A percentile compares a stretch with the other conserved stretches of the same genome.
Conservation (phyloP, 2,329 filamentous ascomycete species). For the Atkinsonella hypoxylon region DNA sequence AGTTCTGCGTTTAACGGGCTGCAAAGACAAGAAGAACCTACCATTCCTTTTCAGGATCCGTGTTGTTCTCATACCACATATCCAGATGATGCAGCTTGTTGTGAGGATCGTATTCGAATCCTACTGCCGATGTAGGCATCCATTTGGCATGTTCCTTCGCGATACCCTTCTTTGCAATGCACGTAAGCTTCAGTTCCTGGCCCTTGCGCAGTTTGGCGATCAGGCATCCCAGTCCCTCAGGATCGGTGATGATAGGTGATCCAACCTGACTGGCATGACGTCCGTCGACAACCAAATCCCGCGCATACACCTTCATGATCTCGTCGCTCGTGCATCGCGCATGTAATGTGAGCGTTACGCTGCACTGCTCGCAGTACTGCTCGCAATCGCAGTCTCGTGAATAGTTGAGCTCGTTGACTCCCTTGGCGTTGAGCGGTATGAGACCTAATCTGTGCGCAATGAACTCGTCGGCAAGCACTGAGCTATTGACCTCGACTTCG, state of each 20-base stretch:
- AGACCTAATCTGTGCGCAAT: constrained; percentile 85
- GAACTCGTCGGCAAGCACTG: constrained; percentile 94
- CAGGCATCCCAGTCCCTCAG: constrained; percentile 67
- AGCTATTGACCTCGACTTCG: constrained; percentile 84
- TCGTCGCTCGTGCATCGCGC: constrained; percentile 77
- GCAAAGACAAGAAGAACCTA: constrained; percentile 28
- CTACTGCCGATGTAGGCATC: constrained; percentile 83
- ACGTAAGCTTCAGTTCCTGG: constrained; percentile 82
- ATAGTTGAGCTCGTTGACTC: constrained; percentile 73
- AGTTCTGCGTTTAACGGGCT: neutral
- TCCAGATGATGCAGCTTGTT: constrained; percentile 90
- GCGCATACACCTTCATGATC: constrained; percentile 87
- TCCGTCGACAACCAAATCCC: constrained; percentile 66
- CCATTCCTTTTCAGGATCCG: constrained; percentile 74
- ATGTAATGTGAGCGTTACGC: constrained; percentile 71
- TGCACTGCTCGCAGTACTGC: constrained; percentile 85
- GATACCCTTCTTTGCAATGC: constrained; percentile 95
- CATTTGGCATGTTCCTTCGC: constrained; percentile 98
- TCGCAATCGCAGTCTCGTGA: constrained; percentile 95
- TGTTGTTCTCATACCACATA: constrained; percentile 75
- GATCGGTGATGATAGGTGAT: constrained; percentile 71
- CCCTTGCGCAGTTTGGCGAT: constrained; percentile 84
- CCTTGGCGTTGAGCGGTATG: constrained; percentile 74
- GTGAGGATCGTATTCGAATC: constrained; percentile 96
- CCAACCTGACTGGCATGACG: constrained; percentile 67